phyloP scores from a whole-genome alignment of 805 yeast genomes.

The Kodamaea laetipori region DNA sequence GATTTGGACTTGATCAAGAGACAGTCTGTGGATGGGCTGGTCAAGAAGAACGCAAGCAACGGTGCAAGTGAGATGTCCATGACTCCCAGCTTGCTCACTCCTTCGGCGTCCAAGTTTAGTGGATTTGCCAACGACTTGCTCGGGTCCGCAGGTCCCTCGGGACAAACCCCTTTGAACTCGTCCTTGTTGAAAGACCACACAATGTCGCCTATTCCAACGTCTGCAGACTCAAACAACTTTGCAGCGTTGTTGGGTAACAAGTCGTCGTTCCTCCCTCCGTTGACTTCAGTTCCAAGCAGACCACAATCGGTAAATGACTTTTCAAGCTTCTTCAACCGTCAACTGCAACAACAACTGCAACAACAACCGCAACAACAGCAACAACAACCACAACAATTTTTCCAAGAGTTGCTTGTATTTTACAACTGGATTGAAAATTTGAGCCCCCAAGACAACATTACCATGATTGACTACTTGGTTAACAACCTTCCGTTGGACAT shows the following conservation, averaged over 20 bases:
- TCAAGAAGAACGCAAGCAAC: neutral
- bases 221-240: constrained; percentile 22
- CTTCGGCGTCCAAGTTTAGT: constrained; percentile 13
- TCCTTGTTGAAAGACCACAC: constrained; percentile 16
- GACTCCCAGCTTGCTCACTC: constrained; percentile 12
- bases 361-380: constrained; percentile 13
- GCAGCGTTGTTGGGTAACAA: constrained; percentile 29
- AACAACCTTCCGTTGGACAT: constrained; percentile 54
- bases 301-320: constrained; percentile 48
- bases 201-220: constrained; percentile 22
- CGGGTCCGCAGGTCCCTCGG: constrained; percentile 9
- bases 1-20: constrained; percentile 42
- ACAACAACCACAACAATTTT: constrained; percentile 36
- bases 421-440: constrained; percentile 54
- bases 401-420: constrained; percentile 52
- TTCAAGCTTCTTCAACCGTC: constrained; percentile 23
- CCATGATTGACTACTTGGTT: constrained; percentile 57
- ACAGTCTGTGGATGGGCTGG: constrained; percentile 8
- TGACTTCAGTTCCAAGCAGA: constrained; percentile 36
- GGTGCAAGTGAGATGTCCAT: neutral
- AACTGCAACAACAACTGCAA: constrained; percentile 22
- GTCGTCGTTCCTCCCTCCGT: constrained; percentile 30
- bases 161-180: constrained; percentile 2
- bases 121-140: constrained; percentile 12
- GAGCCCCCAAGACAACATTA: constrained; percentile 52